Base-by-base conservation (phyloP, 345 rosid species). In the Syzygium aqueum region DNA sequence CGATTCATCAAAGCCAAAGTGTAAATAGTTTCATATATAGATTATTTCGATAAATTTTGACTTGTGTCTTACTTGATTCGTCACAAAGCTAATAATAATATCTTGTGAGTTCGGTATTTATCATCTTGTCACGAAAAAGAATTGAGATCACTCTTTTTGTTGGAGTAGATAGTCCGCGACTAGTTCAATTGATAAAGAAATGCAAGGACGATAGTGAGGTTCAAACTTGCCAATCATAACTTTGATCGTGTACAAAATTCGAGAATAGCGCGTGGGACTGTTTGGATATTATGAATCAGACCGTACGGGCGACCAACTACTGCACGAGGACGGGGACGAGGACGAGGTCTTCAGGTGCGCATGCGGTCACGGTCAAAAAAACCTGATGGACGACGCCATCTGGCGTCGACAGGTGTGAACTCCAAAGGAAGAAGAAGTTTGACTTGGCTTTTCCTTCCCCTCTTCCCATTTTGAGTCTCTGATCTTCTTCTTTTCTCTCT, bases 101-200 rank as follows among this genome's bases (percentile, higher is more conserved):
- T 33, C 1, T 2, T 19, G 25, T 11, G 3, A 33, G 2, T 33
- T 3, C 8, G 10, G 1, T 8, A 8, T 17, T 11, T 33, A 17
- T 67, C 1, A 33, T 17, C 11, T 0, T 9, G 1, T 19, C 14
- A 30, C 33, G 12, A 16, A 33, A 33, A 5, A 33, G 46, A 43
- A 33, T 22, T 19, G 19, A 30, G 10, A 17, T 1, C 43, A 67
- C 43, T 67, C 0, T 33, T 67, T 67, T 17, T 17, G 7, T 67
- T 0, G 40, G 14, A 67, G 46, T 2, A 17, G 7, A 33, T 0
- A 0, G 2, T 16, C 10, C 3, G 3, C 19, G 6, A 9, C 9
- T 67, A 33, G 33, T 9, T 67, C 7, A 3, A 43, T 33, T 67
- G 33, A 33, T 5, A 33, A 33, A 33, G 46, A 67, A 17, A 67